phyloP scores from a whole-genome alignment of 495 filamentous ascomycete genomes.

The Chlorociboria aeruginascens region DNA sequence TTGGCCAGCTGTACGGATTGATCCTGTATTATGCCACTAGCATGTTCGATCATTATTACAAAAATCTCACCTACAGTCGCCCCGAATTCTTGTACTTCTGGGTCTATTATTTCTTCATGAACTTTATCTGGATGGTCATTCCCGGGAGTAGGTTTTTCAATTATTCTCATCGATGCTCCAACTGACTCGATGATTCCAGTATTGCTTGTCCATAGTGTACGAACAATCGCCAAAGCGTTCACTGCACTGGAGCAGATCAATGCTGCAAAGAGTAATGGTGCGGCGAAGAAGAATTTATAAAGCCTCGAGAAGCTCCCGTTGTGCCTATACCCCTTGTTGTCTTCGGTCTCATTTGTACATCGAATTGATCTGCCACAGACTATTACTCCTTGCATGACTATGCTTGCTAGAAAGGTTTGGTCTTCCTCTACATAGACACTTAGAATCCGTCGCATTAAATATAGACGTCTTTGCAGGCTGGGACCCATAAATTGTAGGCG shows the following conservation, averaged over 20 bases:
- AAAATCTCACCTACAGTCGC: constrained; percentile 32
- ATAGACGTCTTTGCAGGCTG: too few species aligned
- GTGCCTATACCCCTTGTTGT: too few species aligned
- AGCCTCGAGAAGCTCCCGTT: not conserved
- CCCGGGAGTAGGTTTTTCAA: not conserved
- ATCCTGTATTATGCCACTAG: constrained; percentile 47
- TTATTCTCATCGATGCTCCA: not conserved
- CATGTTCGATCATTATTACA: constrained; percentile 35
- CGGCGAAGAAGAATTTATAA: not conserved
- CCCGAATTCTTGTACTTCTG: constrained; percentile 45
- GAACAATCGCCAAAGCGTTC: constrained; percentile 33
- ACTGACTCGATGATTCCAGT: constrained; percentile 20
- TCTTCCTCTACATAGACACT: too few species aligned
- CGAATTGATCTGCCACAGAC: too few species aligned
- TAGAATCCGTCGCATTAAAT: too few species aligned
- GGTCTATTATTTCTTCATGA: constrained; percentile 44
- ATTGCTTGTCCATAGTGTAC: constrained; percentile 38
- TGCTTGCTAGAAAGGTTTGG: too few species aligned
- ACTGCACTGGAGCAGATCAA: constrained; percentile 24
- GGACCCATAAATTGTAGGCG: too few species aligned
- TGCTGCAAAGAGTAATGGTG: constrained; percentile 6
- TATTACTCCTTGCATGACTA: too few species aligned
- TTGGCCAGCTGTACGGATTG: constrained; percentile 47
- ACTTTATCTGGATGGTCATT: constrained; percentile 43
- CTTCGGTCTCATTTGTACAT: too few species aligned